Evolutionary conservation across 2,329 filamentous ascomycete species (phyloP).

Genomic region (Juglanconis sp.): DNA sequence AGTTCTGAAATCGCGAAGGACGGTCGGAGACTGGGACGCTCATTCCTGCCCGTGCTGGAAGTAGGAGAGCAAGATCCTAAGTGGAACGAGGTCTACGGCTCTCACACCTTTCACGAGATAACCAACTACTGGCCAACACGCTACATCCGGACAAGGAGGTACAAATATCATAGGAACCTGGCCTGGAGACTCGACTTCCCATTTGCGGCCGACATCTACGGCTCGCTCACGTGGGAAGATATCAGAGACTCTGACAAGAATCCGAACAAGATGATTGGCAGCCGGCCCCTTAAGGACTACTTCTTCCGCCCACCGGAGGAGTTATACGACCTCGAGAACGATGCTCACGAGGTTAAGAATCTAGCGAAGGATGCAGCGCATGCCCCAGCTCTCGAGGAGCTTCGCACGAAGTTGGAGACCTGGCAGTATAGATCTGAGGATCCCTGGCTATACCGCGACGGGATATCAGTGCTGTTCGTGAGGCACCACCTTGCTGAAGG

Average conservation of each 20-base stretch:
- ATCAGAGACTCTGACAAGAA: slow-evolving; percentile 34
- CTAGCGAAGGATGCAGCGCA: slow-evolving; percentile 34
- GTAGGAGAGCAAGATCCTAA: slow-evolving; percentile 17
- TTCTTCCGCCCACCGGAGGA: slow-evolving; percentile 43
- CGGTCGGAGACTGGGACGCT: slow-evolving; percentile 28
- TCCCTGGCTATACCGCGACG: slow-evolving; percentile 28
- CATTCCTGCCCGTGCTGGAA: slow-evolving; percentile 35
- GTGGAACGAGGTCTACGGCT: slow-evolving; percentile 43
- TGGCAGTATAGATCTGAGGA: slow-evolving; percentile 29
- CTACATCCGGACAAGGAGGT: slow-evolving; percentile 38
- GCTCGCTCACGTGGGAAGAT: slow-evolving; percentile 40
- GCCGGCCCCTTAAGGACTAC: slow-evolving; percentile 38
- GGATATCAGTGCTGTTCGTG: slow-evolving; percentile 22
- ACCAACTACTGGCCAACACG: slow-evolving; percentile 50
- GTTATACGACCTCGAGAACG: slow-evolving; percentile 42
- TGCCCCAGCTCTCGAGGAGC: slow-evolving; percentile 26
- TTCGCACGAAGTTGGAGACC: slow-evolving; percentile 27
- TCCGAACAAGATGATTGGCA: slow-evolving; percentile 33
- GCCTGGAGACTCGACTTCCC: slow-evolving; percentile 48
- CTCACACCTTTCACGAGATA: slow-evolving; percentile 50
- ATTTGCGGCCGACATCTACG: slow-evolving; percentile 45
- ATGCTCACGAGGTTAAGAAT: slow-evolving; percentile 44
- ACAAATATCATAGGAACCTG: slow-evolving; percentile 50
- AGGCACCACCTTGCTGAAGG: slow-evolving; percentile 22
- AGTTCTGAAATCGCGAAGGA: slow-evolving; percentile 3